Evolutionary conservation across 1,284 basidiomycete genomes (phyloP), one percentile per base, ranked within the genome.

Genomic region (Meira nashicola): DNA sequence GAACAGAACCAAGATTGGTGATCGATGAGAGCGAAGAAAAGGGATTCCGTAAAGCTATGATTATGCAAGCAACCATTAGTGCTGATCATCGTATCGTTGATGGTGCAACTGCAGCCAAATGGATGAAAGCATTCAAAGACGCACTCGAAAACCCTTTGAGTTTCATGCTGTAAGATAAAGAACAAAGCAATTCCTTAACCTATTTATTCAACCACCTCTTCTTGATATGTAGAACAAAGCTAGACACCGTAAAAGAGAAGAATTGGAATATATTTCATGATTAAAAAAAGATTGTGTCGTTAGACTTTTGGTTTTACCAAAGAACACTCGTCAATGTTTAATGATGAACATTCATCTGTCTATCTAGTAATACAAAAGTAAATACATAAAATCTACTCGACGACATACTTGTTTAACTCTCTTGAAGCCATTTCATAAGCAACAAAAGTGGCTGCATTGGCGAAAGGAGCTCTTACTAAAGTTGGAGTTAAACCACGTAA

Each of bases 11-110:
- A 25, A 89, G 88, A 60, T 82, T 98, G n/a, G 86, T 92, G 17
- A 88, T 90, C 49, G 86, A 89, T 1, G 88, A 91, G 72, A 87
- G 89, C 73, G 63, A 59, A 47, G 90, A 92, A 76, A 93, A 92
- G 84, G 88, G 88, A 28, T 78, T 64, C 63, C 58, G 70, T 53
- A 76, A 65, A 62, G 85, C 86, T 33, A 88, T 91, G 76, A 83
- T 90, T 54, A 96, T 99, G 92, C 94, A 95, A 80, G 94, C 89
- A 14, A 98, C 95, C 11, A 82, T 98, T 73, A 92, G 89, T 80
- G 87, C 89, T 48, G 95, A 99, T 80, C 95, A 99, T 83, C 84
- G 95, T 72, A 79, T 79, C 38, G 74, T 77, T n/a, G 77, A 79
- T 62, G 78, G 78, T 21, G 76, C 76, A 17, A 89, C 87, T 49